These are phyloP conservation scores for Pholiota microspora DNA, from an alignment of 768 basidiomycete genomes.

Conservation along the genomic window DNA sequence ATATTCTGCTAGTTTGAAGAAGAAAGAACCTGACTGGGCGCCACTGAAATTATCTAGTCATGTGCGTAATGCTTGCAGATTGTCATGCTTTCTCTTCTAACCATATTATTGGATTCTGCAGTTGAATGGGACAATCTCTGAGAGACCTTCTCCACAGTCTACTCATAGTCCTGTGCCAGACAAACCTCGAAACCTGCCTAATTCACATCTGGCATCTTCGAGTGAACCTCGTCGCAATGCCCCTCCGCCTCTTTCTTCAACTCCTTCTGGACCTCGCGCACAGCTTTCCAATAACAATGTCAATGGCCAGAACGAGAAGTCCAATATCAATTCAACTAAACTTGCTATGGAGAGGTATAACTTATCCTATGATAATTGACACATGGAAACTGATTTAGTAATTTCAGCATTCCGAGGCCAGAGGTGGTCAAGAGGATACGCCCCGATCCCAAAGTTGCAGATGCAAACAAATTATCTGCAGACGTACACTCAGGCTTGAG, in stretches of 20 bases:
- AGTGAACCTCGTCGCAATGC: constrained; percentile 37
- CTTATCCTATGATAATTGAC: not conserved
- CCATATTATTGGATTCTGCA: constrained; percentile 12
- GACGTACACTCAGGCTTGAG: constrained; percentile 13
- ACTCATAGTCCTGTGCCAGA: constrained; percentile 29
- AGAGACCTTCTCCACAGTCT: constrained; percentile 26
- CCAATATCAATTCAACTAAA: constrained; percentile 45
- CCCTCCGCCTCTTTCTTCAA: constrained; percentile 29
- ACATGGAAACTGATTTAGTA: constrained; percentile 3
- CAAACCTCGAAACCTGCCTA: constrained; percentile 30
- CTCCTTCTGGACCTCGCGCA: constrained; percentile 59
- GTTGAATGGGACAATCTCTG: constrained; percentile 29
- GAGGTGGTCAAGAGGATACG: constrained; percentile 71
- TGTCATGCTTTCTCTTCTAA: not conserved
- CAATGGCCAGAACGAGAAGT: constrained; percentile 11
- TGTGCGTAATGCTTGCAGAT: not conserved
- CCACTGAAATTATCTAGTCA: constrained; percentile 31
- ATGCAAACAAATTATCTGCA: constrained; percentile 30
- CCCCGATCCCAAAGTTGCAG: constrained; percentile 34
- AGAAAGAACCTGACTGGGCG: constrained; percentile 60
- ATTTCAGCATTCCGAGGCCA: constrained; percentile 66
- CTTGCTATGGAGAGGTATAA: constrained; percentile 65
- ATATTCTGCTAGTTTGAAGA: constrained; percentile 74
- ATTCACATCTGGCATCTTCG: constrained; percentile 27
- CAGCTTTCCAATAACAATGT: constrained; percentile 34